A percentile compares a stretch with the other conserved stretches of the same genome.
These are phyloP conservation scores for Iberis pinnata DNA, from an alignment of 345 rosid genomes.

Conservation along the genomic window DNA sequence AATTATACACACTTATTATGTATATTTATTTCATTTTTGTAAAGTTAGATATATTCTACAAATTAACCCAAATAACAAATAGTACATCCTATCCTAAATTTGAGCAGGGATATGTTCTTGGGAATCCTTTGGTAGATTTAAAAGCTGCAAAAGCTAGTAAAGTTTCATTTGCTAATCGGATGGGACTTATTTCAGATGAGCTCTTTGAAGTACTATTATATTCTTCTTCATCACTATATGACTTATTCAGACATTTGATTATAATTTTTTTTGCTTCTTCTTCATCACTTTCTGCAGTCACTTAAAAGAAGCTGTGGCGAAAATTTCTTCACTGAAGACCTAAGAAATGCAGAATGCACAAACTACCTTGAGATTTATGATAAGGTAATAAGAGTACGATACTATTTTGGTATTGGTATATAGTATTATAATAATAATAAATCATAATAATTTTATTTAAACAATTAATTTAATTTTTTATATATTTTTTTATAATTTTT, in stretches of 20 bases:
- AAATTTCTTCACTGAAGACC: conserved; percentile 17
- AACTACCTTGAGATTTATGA: conserved; percentile 10
- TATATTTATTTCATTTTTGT: too few relatives aligned
- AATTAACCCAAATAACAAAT: too few relatives aligned
- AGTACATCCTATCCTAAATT: not conserved
- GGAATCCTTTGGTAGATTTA: conserved; percentile 6
- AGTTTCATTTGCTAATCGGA: conserved; percentile 21
- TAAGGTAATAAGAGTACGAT: too few relatives aligned
- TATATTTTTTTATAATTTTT: too few relatives aligned
- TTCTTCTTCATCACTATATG: too few relatives aligned
- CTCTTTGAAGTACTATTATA: too few relatives aligned
- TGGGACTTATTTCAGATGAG: conserved; percentile 32
- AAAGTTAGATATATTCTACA: too few relatives aligned
- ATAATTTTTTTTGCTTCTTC: too few relatives aligned
- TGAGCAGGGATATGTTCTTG: conserved; percentile 29
- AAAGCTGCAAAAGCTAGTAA: too few relatives aligned
- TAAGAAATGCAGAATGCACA: conserved; percentile 22
- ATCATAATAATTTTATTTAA: not conserved
- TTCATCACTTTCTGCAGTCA: conserved; percentile 9
- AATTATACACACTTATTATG: too few relatives aligned
- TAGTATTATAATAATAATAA: not conserved
- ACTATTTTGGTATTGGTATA: too few relatives aligned
- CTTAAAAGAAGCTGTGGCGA: conserved; percentile 21
- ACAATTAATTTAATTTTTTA: not conserved
- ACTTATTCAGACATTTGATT: too few relatives aligned